Evolutionary conservation across 148 eudicot genomes (phyloP).

Genomic region (Nyssa sinensis): DNA sequence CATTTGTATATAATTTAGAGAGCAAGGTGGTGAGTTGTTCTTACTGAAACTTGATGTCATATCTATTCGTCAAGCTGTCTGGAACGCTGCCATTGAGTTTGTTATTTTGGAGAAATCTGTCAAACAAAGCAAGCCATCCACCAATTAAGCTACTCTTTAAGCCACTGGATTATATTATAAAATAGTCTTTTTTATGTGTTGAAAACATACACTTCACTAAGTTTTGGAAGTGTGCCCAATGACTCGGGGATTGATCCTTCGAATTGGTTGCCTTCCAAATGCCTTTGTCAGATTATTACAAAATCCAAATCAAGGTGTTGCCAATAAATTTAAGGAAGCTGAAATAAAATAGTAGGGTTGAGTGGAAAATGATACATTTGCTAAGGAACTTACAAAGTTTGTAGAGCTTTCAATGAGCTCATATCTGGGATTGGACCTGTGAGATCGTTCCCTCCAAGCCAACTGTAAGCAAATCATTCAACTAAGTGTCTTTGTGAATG

Average conservation of each 20-base stretch:
- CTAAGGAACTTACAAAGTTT: conserved; percentile 53
- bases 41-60: conserved; percentile 37
- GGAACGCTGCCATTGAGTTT: conserved; percentile 46
- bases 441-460: conserved; percentile 67
- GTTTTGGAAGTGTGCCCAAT: conserved; percentile 52
- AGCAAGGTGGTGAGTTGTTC: neutral
- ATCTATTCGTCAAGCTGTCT: conserved; percentile 30
- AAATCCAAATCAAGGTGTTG: neutral
- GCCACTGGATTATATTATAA: neutral
- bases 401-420: conserved; percentile 44
- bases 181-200: neutral
- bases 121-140: neutral
- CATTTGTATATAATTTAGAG: neutral
- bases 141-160: neutral
- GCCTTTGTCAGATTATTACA: conserved; percentile 38
- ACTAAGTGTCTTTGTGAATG: neutral
- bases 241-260: conserved; percentile 70
- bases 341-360: neutral
- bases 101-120: conserved; percentile 70
- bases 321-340: neutral
- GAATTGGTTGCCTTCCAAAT: conserved; percentile 75
- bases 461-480: conserved; percentile 31
- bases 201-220: conserved; percentile 59
- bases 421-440: conserved; percentile 65
- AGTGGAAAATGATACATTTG: neutral